Conservation (phyloP, 2,329 filamentous ascomycete genomes). For the Ophiobolus disseminans region DNA sequence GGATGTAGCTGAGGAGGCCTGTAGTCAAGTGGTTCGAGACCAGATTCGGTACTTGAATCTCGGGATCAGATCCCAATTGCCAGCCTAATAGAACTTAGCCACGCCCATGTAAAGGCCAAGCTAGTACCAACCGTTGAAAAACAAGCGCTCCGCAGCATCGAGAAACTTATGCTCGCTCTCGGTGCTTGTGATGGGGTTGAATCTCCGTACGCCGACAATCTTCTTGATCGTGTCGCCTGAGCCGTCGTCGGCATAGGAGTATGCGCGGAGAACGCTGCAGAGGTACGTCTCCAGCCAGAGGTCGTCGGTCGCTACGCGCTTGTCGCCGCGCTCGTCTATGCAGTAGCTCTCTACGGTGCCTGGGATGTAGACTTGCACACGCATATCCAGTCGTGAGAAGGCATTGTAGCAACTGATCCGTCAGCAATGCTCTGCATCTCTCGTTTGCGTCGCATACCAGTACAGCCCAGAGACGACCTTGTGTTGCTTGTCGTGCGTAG, state of each 20-base stretch:
- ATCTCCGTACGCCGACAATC: constrained; percentile 94
- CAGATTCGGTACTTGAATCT: constrained; percentile 95
- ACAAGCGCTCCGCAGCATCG: constrained; percentile 90
- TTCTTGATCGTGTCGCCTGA: constrained; percentile 94
- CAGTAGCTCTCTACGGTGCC: constrained; percentile 97
- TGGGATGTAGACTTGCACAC: constrained; percentile 95
- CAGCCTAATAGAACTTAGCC: constrained; percentile 63
- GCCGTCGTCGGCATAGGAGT: constrained; percentile 95
- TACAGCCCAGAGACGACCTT: constrained; percentile 96
- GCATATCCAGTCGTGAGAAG: constrained; percentile 97
- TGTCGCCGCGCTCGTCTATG: constrained; percentile 95
- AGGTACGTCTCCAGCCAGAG: constrained; percentile 98
- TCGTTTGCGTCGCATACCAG: constrained; percentile 66
- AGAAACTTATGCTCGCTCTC: constrained; percentile 97
- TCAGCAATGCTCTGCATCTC: constrained; percentile 30
- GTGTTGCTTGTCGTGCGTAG: constrained; percentile 79
- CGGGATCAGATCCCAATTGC: constrained; percentile 94
- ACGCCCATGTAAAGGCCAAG: not conserved
- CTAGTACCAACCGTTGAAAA: constrained; percentile 75
- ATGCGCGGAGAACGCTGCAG: constrained; percentile 91
- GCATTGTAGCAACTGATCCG: constrained; percentile 88
- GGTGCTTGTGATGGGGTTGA: constrained; percentile 98
- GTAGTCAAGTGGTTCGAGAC: constrained; percentile 95
- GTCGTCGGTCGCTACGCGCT: constrained; percentile 89
- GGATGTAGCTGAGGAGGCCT: constrained; percentile 92